A percentile compares a stretch with the other conserved stretches of the same genome.
Conservation (phyloP, 2,329 filamentous ascomycete genomes). For the Dryadomyces sulphureus region DNA sequence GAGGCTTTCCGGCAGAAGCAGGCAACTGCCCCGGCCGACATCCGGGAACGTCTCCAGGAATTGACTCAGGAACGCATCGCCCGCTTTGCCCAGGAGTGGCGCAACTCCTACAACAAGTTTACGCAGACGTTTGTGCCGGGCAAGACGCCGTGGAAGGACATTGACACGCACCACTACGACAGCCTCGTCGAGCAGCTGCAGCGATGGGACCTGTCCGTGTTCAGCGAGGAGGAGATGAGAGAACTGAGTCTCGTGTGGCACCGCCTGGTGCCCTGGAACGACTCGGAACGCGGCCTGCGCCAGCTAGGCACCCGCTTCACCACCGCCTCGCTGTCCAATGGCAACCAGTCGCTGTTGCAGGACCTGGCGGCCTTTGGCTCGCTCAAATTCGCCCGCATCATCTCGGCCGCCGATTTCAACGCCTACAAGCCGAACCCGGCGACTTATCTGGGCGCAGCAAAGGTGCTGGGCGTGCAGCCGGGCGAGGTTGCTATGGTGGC, state of each 20-base stretch:
- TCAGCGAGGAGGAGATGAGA: constrained; percentile 42
- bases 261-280: constrained; percentile 52
- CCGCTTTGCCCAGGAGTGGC: constrained; percentile 56
- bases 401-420: constrained; percentile 55
- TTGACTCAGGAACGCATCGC: constrained; percentile 46
- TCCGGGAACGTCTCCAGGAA: constrained; percentile 30
- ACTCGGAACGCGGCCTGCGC: constrained; percentile 41
- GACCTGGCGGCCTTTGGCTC: constrained; percentile 46
- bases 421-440: constrained; percentile 59
- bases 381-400: constrained; percentile 51
- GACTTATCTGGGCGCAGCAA: constrained; percentile 55
- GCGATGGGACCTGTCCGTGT: constrained; percentile 43
- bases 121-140: constrained; percentile 35
- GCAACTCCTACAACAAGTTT: constrained; percentile 47
- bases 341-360: constrained; percentile 49
- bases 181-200: constrained; percentile 44
- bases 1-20: constrained; percentile 32
- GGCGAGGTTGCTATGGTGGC: constrained; percentile 62
- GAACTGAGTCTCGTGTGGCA: constrained; percentile 60
- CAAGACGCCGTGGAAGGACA: constrained; percentile 43
- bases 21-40: constrained; percentile 26
- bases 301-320: constrained; percentile 35
- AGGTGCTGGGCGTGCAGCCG: constrained; percentile 39
- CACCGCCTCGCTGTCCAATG: constrained; percentile 61
- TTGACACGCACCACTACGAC: constrained; percentile 57